A percentile compares a stretch with the other conserved stretches of the same genome.
Evolutionary conservation across 768 basidiomycete genomes (phyloP).

Genomic region (Pulveroboletus ravenelii): DNA sequence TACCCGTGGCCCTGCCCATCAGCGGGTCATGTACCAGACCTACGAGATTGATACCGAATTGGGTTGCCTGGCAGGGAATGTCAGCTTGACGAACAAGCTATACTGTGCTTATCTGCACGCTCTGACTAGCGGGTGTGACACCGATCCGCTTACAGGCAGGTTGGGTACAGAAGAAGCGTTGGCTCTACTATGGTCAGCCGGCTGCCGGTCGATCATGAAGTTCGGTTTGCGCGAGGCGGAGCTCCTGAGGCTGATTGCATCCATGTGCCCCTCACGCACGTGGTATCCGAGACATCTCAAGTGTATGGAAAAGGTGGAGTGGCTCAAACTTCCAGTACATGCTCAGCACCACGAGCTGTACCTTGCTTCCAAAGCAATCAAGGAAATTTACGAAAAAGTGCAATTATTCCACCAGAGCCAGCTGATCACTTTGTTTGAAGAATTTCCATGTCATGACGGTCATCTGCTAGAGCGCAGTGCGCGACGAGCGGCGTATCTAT

Average conservation of each 20-base stretch:
- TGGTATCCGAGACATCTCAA: slow-evolving; percentile 37
- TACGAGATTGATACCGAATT: slow-evolving; percentile 30
- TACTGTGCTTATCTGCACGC: slow-evolving; percentile 44
- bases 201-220: not conserved
- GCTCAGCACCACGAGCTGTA: slow-evolving; percentile 33
- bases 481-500: no score
- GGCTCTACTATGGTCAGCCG: not conserved
- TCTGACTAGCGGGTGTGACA: slow-evolving; percentile 36
- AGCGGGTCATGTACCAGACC: slow-evolving; percentile 19
- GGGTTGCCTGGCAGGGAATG: slow-evolving; percentile 25
- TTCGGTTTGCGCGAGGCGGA: slow-evolving; percentile 19
- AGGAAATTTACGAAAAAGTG: slow-evolving; percentile 21
- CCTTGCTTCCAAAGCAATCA: slow-evolving; percentile 23
- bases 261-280: slow-evolving; percentile 30
- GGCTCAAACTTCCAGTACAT: slow-evolving; percentile 23
- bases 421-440: not conserved
- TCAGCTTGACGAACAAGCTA: slow-evolving; percentile 27
- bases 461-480: slow-evolving; percentile 9
- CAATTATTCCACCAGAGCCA: slow-evolving; percentile 7
- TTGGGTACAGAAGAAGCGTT: slow-evolving; percentile 26
- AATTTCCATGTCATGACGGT: slow-evolving; percentile 3
- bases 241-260: slow-evolving; percentile 31
- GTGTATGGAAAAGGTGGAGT: slow-evolving; percentile 37
- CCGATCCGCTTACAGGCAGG: slow-evolving; percentile 41
- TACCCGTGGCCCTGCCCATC: not conserved